Conservation (phyloP, 768 basidiomycete genomes). For the Crucibulum laeve region DNA sequence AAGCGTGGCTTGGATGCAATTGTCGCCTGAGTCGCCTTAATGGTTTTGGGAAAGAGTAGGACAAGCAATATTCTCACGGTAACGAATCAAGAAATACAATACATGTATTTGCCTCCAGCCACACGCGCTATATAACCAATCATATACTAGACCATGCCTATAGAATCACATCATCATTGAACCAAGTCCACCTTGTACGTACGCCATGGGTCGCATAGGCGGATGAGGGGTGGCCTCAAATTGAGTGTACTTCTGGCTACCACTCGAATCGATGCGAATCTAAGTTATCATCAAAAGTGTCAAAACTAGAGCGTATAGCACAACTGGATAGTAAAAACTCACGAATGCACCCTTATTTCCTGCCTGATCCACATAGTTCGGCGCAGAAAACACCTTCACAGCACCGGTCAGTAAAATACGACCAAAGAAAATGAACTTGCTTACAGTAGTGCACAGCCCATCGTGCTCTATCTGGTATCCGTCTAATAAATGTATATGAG, state of each 20-base stretch:
- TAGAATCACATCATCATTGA: slow-evolving; percentile 61
- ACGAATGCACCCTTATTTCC: slow-evolving; percentile 93
- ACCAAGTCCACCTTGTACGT: slow-evolving; percentile 61
- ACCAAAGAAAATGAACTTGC: slow-evolving; percentile 10
- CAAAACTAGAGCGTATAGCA: background rate
- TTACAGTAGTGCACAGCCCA: slow-evolving; percentile 89
- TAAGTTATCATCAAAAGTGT: slow-evolving; percentile 19
- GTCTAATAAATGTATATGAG: slow-evolving; percentile 38
- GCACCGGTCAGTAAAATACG: background rate
- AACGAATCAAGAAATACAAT: background rate
- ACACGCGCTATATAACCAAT: slow-evolving; percentile 5
- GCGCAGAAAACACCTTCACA: slow-evolving; percentile 83
- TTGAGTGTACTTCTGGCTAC: slow-evolving; percentile 68
- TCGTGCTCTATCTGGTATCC: slow-evolving; percentile 95
- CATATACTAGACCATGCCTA: background rate
- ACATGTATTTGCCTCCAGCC: slow-evolving; percentile 1
- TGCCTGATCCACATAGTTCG: slow-evolving; percentile 90
- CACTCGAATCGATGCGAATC: slow-evolving; percentile 81
- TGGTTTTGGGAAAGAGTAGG: background rate
- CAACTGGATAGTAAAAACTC: slow-evolving; percentile 21
- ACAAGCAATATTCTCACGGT: background rate
- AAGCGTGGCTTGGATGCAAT: no score
- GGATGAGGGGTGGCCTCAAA: slow-evolving; percentile 89
- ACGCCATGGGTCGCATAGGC: slow-evolving; percentile 91
- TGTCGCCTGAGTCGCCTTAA: background rate